Evolutionary conservation across 1,139 yeast species (phyloP).

Genomic region (Blastobotrys serpentis): DNA sequence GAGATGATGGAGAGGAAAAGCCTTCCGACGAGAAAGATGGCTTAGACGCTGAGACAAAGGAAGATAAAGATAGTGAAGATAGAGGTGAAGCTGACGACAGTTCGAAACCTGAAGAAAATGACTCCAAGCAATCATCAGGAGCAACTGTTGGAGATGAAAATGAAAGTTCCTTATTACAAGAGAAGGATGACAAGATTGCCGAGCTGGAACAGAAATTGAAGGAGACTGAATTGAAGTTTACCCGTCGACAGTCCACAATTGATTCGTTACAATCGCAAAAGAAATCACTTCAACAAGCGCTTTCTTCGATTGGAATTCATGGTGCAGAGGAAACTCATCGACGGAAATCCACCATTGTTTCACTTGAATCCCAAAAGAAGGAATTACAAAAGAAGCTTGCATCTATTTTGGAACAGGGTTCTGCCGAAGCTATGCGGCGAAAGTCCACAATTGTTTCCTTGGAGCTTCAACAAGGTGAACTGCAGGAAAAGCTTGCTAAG

Average conservation of each 20-base stretch:
- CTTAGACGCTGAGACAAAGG: slow-evolving; percentile 12
- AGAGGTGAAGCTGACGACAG: not conserved
- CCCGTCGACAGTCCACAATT: slow-evolving; percentile 7
- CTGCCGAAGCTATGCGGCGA: slow-evolving; percentile 14
- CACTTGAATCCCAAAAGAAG: slow-evolving; percentile 7
- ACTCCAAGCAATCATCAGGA: too few relatives aligned
- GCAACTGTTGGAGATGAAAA: not conserved
- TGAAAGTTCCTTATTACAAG: slow-evolving; percentile 7
- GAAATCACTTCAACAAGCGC: slow-evolving; percentile 6
- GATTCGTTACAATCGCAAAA: slow-evolving; percentile 9
- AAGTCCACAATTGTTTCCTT: slow-evolving; percentile 5
- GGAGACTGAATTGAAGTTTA: not conserved
- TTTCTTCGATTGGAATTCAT: not conserved
- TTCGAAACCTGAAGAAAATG: too few relatives aligned
- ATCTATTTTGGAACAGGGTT: slow-evolving; percentile 15
- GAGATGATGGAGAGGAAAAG: slow-evolving; percentile 14
- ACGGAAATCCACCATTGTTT: slow-evolving; percentile 5
- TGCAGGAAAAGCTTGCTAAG: slow-evolving; percentile 3
- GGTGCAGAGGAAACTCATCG: slow-evolving; percentile 7
- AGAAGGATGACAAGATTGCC: slow-evolving; percentile 8
- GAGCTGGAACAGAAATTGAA: not conserved
- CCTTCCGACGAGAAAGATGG: slow-evolving; percentile 13
- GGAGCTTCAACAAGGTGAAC: not conserved
- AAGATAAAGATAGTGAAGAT: slow-evolving; percentile 8
- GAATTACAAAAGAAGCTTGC: slow-evolving; percentile 15